A percentile compares a stretch with the other conserved stretches of the same genome.
phyloP scores from a whole-genome alignment of 768 basidiomycete species.

The Boletus reticulatus region DNA sequence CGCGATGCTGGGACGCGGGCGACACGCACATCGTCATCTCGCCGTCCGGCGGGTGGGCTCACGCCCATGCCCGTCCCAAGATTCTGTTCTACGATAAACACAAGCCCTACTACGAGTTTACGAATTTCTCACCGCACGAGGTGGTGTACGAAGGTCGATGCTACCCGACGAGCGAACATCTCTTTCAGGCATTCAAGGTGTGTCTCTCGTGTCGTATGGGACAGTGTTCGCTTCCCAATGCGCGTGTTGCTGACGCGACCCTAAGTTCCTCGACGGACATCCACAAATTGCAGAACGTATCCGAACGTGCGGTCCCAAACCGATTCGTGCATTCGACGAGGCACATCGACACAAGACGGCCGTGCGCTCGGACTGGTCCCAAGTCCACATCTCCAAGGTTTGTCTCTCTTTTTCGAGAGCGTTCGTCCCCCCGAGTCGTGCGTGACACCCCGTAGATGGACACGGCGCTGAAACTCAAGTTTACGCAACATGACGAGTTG shows the following conservation, averaged over 20 bases:
- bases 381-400: conserved; percentile 64
- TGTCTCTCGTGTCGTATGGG: too few relatives aligned
- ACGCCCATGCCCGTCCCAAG: conserved; percentile 24
- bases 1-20: conserved; percentile 26
- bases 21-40: conserved; percentile 28
- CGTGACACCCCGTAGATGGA: conserved; percentile 51
- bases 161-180: conserved; percentile 76
- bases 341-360: conserved; percentile 65
- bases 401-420: too few relatives aligned
- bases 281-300: conserved; percentile 70
- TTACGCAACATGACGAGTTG: conserved; percentile 62
- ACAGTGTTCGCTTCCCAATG: too few relatives aligned
- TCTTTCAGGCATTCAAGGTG: conserved; percentile 76
- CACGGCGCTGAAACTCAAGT: conserved; percentile 59
- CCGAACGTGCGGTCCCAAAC: conserved; percentile 57
- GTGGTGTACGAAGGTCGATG: conserved; percentile 59
- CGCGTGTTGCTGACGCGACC: conserved; percentile 3
- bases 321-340: conserved; percentile 63
- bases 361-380: conserved; percentile 62
- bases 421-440: too few relatives aligned
- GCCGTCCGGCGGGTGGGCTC: conserved; percentile 22
- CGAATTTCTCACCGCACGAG: conserved; percentile 71
- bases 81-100: conserved; percentile 65
- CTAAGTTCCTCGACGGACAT: conserved; percentile 62
- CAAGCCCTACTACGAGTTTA: conserved; percentile 67